Evolutionary conservation across 169 alveolate species (phyloP), one percentile per base, ranked within the genome.

Genomic region (Plasmodium yoelii): DNA sequence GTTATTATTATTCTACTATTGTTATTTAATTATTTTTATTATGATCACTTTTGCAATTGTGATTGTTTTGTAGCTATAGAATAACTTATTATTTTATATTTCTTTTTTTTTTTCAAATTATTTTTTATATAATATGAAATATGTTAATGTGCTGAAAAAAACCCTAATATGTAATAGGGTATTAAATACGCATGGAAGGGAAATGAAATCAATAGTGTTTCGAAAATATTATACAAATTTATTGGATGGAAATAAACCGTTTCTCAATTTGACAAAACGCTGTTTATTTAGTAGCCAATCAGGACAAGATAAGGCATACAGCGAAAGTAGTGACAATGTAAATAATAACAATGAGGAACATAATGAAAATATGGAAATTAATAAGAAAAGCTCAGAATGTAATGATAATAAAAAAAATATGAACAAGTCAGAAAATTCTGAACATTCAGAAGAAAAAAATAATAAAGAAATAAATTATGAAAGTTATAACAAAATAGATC

Each of bases 391-490:
- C 7, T 28, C 22, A 68, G 15, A 18, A 10, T 18, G 18, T 18
- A 42, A 42, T 12, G 34, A 60, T 19, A 53, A 22, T 19, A 18
- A 67, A 18, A 42, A 53, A 22, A 53, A 5, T 24, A 15, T 64
- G 75, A 67, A 75, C 68, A 60, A 68, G n/a, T 28, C 75, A 63
- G 75, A 63, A 47, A 34, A 51, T 51, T 13, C 26, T 12, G 26
- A 53, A 10, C 26, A 53, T 1, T 10, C 18, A 68, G 56, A 49
- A 19, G 49, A 47, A 13, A 72, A 73, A n/a, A 24, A 26, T 10
- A 68, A 15, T 39, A 68, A 68, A 65, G 69, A 73, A 44, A 75
- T 49, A 4, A 63, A 75, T 42, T 75, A 75, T 57, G 88, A 75
- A 75, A 51, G 34, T 24, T 63, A 34, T 39, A 75, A 63, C 60